A percentile compares a stretch with the other conserved stretches of the same genome.
phyloP scores from a whole-genome alignment of 305 asterid species.

The Fraxinus xanthoxyloides region DNA sequence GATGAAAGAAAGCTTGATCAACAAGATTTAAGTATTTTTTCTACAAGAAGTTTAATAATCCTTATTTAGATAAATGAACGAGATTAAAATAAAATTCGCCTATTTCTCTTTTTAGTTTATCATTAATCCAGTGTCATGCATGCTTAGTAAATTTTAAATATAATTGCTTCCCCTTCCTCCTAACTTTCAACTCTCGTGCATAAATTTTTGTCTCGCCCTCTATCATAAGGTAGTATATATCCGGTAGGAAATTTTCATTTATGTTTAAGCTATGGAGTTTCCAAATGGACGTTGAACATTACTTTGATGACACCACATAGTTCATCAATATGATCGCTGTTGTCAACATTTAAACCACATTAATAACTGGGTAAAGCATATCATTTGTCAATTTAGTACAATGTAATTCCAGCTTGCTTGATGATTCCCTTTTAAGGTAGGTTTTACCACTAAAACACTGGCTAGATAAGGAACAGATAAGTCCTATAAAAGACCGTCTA shows the following conservation, averaged over 20 bases:
- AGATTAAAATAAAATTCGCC: neutral
- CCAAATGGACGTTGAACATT: neutral
- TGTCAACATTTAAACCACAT: neutral
- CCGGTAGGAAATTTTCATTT: neutral
- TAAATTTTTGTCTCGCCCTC: neutral
- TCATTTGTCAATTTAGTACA: neutral
- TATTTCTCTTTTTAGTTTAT: neutral
- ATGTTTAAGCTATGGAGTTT: neutral
- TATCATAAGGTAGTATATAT: neutral
- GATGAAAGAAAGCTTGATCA: neutral
- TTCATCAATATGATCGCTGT: neutral
- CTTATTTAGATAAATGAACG: neutral
- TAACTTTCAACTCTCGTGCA: neutral
- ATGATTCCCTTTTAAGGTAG: neutral
- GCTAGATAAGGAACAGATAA: neutral
- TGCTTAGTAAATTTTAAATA: neutral
- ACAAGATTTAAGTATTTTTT: neutral
- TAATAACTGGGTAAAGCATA: neutral
- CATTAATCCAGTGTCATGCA: neutral
- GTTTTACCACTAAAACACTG: neutral
- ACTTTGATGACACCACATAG: neutral
- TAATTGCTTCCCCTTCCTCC: neutral
- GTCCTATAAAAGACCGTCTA: neutral
- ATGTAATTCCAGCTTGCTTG: neutral
- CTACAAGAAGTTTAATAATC: neutral